Conservation (phyloP, 495 filamentous ascomycete species). For the Tuber magnatum region DNA sequence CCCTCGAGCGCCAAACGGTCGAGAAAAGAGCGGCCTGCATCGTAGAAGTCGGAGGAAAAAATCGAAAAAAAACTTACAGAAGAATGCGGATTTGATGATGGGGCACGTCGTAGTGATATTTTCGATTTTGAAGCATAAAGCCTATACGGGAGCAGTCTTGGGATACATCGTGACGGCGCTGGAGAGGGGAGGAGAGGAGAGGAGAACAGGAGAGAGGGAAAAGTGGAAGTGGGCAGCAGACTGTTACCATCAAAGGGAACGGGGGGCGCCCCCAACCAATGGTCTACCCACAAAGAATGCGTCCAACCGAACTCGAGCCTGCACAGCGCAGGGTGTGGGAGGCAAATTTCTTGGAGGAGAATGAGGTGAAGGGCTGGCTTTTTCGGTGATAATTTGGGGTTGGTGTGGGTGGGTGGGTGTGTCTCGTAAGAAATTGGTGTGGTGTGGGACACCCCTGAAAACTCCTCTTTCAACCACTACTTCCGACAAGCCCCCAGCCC, state of each 20-base stretch:
- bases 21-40: neutral
- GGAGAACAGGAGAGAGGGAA: neutral
- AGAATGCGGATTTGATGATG: neutral
- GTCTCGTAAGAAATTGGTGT: neutral
- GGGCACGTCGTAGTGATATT: neutral
- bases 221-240: neutral
- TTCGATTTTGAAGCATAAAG: neutral
- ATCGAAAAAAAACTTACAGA: neutral
- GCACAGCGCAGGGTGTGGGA: neutral
- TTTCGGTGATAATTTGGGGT: neutral
- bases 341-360: neutral
- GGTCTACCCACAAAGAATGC: no score
- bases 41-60: neutral
- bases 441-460: slow-evolving; percentile 1
- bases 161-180: neutral
- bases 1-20: neutral
- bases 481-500: neutral
- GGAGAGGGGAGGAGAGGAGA: neutral
- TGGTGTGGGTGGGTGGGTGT: slow-evolving; percentile 1
- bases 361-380: neutral
- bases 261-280: neutral
- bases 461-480: neutral
- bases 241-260: neutral
- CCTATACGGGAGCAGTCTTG: neutral
- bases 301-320: neutral